A percentile compares a stretch with the other conserved stretches of the same genome.
Evolutionary conservation across 2,329 filamentous ascomycete species (phyloP).

Genomic region (Neocatenulostroma microsporum): DNA sequence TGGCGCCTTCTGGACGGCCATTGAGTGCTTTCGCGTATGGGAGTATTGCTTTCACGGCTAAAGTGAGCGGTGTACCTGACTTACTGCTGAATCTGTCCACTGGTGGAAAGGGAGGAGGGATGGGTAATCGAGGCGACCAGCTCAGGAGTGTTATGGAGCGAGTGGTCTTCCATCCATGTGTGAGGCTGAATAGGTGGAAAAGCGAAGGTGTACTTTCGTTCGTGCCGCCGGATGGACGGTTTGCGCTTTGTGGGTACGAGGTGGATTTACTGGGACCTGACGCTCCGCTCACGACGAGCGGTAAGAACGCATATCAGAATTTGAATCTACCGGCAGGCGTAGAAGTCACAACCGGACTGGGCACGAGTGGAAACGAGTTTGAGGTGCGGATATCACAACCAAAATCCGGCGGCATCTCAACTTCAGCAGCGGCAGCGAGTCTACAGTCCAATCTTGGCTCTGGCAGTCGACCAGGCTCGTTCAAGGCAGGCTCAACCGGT

Average conservation of each 20-base stretch:
- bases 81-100: slow-evolving; percentile 73
- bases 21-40: slow-evolving; percentile 82
- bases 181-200: slow-evolving; percentile 81
- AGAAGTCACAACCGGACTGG: slow-evolving; percentile 74
- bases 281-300: slow-evolving; percentile 21
- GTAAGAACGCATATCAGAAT: slow-evolving; percentile 47
- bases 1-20: slow-evolving; percentile 82
- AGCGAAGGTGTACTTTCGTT: slow-evolving; percentile 90
- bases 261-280: slow-evolving; percentile 76
- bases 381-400: slow-evolving; percentile 72
- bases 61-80: slow-evolving; percentile 90
- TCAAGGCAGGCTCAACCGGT: slow-evolving; percentile 13
- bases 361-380: slow-evolving; percentile 70
- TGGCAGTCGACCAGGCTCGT: slow-evolving; percentile 15
- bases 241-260: slow-evolving; percentile 89
- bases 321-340: slow-evolving; percentile 75
- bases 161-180: slow-evolving; percentile 93
- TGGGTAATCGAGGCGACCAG: slow-evolving; percentile 46
- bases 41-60: slow-evolving; percentile 88
- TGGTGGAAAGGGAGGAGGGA: slow-evolving; percentile 69
- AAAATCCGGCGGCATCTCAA: slow-evolving; percentile 15
- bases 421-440: slow-evolving; percentile 22
- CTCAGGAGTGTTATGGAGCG: slow-evolving; percentile 59
- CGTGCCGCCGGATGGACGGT: slow-evolving; percentile 87
- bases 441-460: slow-evolving; percentile 20